phyloP scores from a whole-genome alignment of 106 monocot species.

The Agapanthus africanus region DNA sequence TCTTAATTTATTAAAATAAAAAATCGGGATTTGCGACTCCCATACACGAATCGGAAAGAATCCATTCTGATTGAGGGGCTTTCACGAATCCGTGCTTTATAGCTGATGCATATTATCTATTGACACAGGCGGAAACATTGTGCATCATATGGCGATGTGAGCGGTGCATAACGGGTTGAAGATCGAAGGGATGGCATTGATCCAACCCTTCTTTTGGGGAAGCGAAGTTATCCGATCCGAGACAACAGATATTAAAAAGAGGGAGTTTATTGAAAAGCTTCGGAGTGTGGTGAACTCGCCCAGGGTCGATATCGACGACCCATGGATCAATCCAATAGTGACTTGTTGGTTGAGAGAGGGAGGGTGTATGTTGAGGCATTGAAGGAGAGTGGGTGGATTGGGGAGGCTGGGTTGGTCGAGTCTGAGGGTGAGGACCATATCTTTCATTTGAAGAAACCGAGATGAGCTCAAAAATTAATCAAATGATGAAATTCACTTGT shows the following conservation, averaged over 20 bases:
- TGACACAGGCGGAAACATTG: conserved; percentile 44
- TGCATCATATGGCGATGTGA: conserved; percentile 24
- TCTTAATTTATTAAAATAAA: no score
- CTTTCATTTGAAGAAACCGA: conserved; percentile 22
- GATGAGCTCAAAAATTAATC: no score
- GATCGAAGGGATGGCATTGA: conserved; percentile 37
- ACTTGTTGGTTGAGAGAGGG: conserved; percentile 18
- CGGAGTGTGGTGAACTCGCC: conserved; percentile 7
- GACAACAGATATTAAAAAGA: neutral
- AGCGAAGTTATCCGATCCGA: conserved; percentile 18
- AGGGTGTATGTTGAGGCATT: conserved; percentile 11
- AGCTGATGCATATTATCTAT: no score
- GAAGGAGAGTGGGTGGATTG: conserved; percentile 24
- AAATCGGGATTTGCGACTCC: no score
- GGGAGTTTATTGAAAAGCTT: conserved; percentile 19
- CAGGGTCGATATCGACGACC: conserved; percentile 26
- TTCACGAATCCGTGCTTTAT: no score
- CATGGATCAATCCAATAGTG: conserved; percentile 19
- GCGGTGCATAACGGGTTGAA: conserved; percentile 6
- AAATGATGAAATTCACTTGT: no score
- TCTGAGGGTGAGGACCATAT: conserved; percentile 25
- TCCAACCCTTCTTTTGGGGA: conserved; percentile 64
- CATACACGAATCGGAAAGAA: no score
- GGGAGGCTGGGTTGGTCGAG: conserved; percentile 21
- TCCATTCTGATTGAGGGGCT: no score